phyloP scores from a whole-genome alignment of 495 filamentous ascomycete genomes.

The Talaromyces wortmannii region DNA sequence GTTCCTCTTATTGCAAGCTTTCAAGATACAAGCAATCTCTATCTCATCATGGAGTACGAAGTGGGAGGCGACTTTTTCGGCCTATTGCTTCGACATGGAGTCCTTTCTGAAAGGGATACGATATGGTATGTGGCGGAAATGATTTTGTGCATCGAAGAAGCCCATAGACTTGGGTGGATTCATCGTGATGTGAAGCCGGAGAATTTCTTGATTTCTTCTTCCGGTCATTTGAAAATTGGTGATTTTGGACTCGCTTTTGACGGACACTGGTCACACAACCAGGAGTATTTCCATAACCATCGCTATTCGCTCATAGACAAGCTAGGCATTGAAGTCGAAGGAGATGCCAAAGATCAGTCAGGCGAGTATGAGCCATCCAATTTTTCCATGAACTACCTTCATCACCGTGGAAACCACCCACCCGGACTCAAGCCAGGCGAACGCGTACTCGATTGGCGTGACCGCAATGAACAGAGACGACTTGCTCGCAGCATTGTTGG shows the following conservation, averaged over 20 bases:
- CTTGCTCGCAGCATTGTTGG: conserved; percentile 85
- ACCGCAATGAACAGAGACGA: conserved; percentile 64
- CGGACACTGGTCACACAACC: conserved; percentile 89
- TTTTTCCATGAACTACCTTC: conserved; percentile 31
- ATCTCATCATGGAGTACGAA: conserved; percentile 97
- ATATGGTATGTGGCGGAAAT: conserved; percentile 91
- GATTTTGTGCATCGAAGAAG: conserved; percentile 90
- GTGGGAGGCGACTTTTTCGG: conserved; percentile 90
- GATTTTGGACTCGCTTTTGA: conserved; percentile 95
- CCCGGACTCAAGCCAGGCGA: conserved; percentile 46
- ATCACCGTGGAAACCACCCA: conserved; percentile 44
- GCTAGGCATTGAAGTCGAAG: conserved; percentile 66
- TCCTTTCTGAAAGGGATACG: conserved; percentile 68
- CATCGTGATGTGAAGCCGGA: conserved; percentile 96
- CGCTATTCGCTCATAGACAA: conserved; percentile 68
- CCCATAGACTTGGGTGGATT: conserved; percentile 79
- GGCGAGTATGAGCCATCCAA: conserved; percentile 23
- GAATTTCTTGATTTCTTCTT: conserved; percentile 85
- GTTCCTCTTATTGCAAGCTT: conserved; percentile 85
- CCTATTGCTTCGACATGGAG: conserved; percentile 72
- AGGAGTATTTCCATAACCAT: conserved; percentile 75
- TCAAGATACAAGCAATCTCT: conserved; percentile 75
- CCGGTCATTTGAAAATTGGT: conserved; percentile 88
- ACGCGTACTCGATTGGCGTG: conserved; percentile 67
- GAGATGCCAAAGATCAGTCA: conserved; percentile 62